Base-by-base conservation (phyloP, 2,329 filamentous ascomycete genomes). In the Coniochaeta ligniaria region DNA sequence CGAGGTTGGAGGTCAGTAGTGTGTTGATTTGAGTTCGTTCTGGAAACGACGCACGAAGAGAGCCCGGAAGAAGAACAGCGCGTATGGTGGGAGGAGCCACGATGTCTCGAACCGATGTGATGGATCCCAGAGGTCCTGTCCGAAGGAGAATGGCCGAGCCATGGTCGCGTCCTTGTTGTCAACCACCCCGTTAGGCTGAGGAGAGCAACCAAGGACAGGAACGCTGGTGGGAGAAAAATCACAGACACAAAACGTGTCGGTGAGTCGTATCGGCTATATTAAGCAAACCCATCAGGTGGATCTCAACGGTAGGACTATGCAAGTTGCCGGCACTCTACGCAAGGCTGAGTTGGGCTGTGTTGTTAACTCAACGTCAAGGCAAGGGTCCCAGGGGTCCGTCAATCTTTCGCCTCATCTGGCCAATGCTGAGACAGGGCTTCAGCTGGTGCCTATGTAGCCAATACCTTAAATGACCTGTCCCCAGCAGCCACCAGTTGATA, bases 61-160 rank as follows among this genome's bases (percentile, higher is more conserved):
- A 57, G 82, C 81, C 63, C 87, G 85, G 58, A 83, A 70, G 59
- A 71, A 74, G 65, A 85, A 86, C 56, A 94, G 79, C 1, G 81
- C 67, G 67, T 80, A 80, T 0, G 91, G 89, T 26, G 85, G 74
- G n/a, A 96, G 74, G 9, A 93, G 73, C 90, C 91, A 96, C 16
- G 91, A 96, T 17, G 91, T 95, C 72, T 86, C 84, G 75, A 90
- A 92, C 61, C 88, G 84, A 73, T 88, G 81, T 47, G 82, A 77
- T 7, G 81, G 80, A 69, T 85, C 82, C 76, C 78, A 84, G 35
- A 72, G 69, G 63, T 73, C 75, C 33, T 65, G 70, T 57, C 75
- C 74, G 57, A 81, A 76, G 59, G 69, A 67, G 66, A 81, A 68
- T 57, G 61, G 56, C 28, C 38, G 58, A 41, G 55, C 43, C 33